phyloP scores from a whole-genome alignment of 805 yeast species.

The Suhomyces sp. region DNA sequence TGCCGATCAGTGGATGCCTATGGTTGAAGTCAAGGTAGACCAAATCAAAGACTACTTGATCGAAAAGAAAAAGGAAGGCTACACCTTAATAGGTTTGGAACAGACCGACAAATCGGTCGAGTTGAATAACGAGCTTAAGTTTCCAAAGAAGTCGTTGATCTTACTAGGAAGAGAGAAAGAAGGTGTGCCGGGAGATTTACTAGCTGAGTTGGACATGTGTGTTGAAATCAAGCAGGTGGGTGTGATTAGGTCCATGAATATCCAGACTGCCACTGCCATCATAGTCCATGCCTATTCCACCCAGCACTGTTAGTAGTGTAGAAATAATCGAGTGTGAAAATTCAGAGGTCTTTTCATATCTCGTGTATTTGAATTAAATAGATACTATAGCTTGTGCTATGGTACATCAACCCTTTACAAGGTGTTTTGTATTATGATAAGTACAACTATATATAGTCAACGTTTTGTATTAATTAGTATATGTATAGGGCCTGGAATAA shows the following conservation, averaged over 20 bases:
- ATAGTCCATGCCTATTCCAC: constrained; percentile 85
- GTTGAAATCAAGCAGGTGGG: constrained; percentile 92
- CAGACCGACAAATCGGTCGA: constrained; percentile 89
- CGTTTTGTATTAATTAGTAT: no score
- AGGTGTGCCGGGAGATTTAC: constrained; percentile 84
- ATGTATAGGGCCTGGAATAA: no score
- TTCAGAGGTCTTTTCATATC: no score
- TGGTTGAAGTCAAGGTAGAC: constrained; percentile 65
- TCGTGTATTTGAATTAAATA: no score
- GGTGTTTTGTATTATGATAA: no score
- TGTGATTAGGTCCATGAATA: constrained; percentile 91
- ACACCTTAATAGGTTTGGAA: constrained; percentile 83
- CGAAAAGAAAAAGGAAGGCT: constrained; percentile 67
- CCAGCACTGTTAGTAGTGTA: constrained; percentile 49
- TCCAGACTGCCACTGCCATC: constrained; percentile 94
- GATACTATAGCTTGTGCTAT: no score
- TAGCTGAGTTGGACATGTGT: constrained; percentile 81
- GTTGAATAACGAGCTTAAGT: constrained; percentile 57
- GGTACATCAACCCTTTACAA: no score
- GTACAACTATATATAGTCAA: no score
- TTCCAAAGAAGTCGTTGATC: constrained; percentile 77
- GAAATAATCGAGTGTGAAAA: no score
- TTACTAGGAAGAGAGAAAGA: constrained; percentile 84
- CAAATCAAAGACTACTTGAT: constrained; percentile 56
- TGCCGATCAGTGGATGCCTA: constrained; percentile 95